phyloP scores from a whole-genome alignment of 306 rosid species.

The Corylus avellana region DNA sequence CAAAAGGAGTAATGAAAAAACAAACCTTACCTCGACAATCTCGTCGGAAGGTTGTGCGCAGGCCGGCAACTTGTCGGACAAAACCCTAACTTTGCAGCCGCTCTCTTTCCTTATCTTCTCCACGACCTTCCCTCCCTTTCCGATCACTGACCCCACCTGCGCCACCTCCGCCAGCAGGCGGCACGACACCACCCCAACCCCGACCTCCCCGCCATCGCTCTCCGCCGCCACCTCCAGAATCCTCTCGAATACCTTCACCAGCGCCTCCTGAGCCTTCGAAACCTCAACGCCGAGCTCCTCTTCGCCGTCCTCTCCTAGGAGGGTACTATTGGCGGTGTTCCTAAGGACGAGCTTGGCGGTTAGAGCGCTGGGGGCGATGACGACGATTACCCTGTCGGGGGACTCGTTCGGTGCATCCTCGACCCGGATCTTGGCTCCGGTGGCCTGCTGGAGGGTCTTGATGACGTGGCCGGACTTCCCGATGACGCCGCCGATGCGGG shows the following conservation, averaged over 20 bases:
- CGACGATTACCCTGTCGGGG: conserved; percentile 68
- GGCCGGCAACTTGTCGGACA: conserved; percentile 63
- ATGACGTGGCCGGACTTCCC: conserved; percentile 84
- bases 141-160: conserved; percentile 79
- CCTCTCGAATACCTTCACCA: conserved; percentile 82
- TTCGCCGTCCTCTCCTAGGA: conserved; percentile 1
- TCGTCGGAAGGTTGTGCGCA: conserved; percentile 66
- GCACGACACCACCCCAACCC: conserved; percentile 68
- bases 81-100: conserved; percentile 71
- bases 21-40: conserved; percentile 71
- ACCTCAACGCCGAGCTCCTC: conserved; percentile 39
- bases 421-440: conserved; percentile 87
- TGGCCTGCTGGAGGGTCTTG: conserved; percentile 68
- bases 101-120: conserved; percentile 87
- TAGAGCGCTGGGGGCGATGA: conserved; percentile 45
- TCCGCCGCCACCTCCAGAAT: conserved; percentile 91
- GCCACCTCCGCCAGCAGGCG: conserved; percentile 65
- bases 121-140: conserved; percentile 92
- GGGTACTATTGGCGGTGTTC: neutral
- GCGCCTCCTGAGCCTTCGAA: conserved; percentile 87
- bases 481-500: conserved; percentile 91
- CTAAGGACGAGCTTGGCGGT: conserved; percentile 30
- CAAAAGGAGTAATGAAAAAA: neutral
- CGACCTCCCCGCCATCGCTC: conserved; percentile 59
- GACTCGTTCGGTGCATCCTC: conserved; percentile 69